Evolutionary conservation across 1,284 basidiomycete genomes (phyloP).

Genomic region (Meira miltonrushii): DNA sequence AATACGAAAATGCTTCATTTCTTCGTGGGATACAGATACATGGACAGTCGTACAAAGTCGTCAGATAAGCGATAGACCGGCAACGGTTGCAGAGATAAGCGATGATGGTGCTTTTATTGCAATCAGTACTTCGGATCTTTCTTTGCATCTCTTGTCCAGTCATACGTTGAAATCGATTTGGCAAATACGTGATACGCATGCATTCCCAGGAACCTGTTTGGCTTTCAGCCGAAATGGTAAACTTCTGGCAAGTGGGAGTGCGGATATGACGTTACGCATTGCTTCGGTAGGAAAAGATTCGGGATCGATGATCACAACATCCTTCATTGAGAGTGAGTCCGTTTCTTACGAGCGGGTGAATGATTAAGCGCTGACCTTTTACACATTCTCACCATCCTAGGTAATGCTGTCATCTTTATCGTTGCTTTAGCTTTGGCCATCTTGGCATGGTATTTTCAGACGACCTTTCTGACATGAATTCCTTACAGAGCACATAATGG

Average conservation of each 20-base stretch:
- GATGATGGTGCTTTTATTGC: constrained; percentile 74
- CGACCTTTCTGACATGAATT: too few species aligned
- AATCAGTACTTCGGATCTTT: constrained; percentile 80
- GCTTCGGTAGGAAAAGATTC: constrained; percentile 52
- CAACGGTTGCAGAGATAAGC: constrained; percentile 34
- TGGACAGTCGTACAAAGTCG: constrained; percentile 41
- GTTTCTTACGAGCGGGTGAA: not conserved
- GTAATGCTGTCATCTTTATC: not conserved
- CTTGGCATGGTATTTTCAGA: constrained; percentile 12
- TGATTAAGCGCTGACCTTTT: not conserved
- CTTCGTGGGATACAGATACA: constrained; percentile 43
- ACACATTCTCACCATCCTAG: not conserved
- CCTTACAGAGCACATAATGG: too few species aligned
- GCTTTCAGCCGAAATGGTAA: constrained; percentile 76
- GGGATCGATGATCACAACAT: not conserved
- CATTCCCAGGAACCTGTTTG: constrained; percentile 85
- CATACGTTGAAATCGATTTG: constrained; percentile 75
- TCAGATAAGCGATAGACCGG: constrained; percentile 43
- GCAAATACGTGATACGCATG: constrained; percentile 85
- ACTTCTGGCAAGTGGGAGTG: constrained; percentile 83
- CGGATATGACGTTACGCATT: constrained; percentile 81
- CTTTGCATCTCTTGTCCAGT: constrained; percentile 78
- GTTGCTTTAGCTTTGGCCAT: constrained; percentile 8
- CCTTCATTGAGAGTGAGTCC: not conserved
- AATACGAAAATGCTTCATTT: constrained; percentile 42